Evolutionary conservation across 371 early-diverging fungal genomes (phyloP).

Genomic region (Mucor irregularis): DNA sequence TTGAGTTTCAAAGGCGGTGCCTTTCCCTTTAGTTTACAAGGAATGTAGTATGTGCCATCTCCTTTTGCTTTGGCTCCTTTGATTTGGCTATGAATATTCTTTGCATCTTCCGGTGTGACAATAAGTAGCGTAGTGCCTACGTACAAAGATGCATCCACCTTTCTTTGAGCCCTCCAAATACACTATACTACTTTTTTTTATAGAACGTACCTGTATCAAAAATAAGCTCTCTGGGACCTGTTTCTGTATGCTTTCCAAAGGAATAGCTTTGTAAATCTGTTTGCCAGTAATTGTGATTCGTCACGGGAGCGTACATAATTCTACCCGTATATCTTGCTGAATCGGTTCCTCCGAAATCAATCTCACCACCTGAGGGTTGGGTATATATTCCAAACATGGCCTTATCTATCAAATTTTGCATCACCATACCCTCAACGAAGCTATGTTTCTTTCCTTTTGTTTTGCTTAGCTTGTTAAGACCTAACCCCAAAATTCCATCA

Average conservation of each 20-base stretch:
- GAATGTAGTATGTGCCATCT: conserved; percentile 46
- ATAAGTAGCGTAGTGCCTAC: conserved; percentile 70
- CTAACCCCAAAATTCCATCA: conserved; percentile 72
- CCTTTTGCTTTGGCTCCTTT: conserved; percentile 56
- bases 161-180: too few relatives aligned
- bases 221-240: conserved; percentile 39
- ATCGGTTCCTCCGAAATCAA: conserved; percentile 70
- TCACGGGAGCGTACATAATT: conserved; percentile 64
- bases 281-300: conserved; percentile 76
- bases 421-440: conserved; percentile 72
- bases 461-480: conserved; percentile 56
- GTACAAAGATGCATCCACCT: not conserved
- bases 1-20: conserved; percentile 48
- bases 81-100: conserved; percentile 63
- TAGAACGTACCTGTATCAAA: conserved; percentile 50
- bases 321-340: conserved; percentile 46
- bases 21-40: conserved; percentile 49
- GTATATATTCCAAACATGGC: conserved; percentile 71
- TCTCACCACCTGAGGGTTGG: conserved; percentile 54
- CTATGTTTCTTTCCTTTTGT: conserved; percentile 37
- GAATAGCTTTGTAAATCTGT: conserved; percentile 58
- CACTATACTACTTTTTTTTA: not conserved
- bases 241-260: conserved; percentile 34
- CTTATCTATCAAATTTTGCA: conserved; percentile 53
- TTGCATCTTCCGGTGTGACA: conserved; percentile 64